Evolutionary conservation across 768 basidiomycete species (phyloP), one percentile per base, ranked within the genome.

Genomic region (Basidioascus undulatus): DNA sequence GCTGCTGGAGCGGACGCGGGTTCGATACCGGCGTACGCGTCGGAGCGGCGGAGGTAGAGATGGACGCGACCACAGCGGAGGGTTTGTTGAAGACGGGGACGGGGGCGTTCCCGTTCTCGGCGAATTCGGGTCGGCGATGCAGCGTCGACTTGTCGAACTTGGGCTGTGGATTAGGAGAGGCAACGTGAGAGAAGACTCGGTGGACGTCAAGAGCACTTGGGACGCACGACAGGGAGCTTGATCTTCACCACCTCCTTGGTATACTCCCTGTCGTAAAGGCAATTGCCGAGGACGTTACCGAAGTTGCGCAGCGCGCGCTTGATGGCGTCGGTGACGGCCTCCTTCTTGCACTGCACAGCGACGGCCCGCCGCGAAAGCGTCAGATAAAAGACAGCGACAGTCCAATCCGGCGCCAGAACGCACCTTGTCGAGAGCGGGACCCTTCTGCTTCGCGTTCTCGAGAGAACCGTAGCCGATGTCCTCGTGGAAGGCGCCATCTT

Each of bases 211-310:
- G n/a, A n/a, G n/a, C n/a, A n/a, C 44, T 12, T 30, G 19, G 19
- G n/a, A 68, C 76, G 43, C 51, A 89, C 86, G 4, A 72, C 71
- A 24, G 69, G 68, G 1, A 81, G 72, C 55, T 82, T 89, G 48
- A 96, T 75, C 60, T 87, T 89, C 31, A 69, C 61, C 8, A 98
- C 65, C 53, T 87, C 78, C 36, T 75, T 68, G 0, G 79, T 68
- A 56, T 83, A 94, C 6, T 67, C 57, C 60, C 89, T 92, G 61
- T 96, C 92, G 52, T 96, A 96, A n/a, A 96, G 59, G 58, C 92
- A 98, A 51, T 92, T 89, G 1, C 92, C 92, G 13, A 96, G 65
- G 3, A 96, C 62, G 55, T 87, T 92, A 31, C 92, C 92, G 54
- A 96, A 98, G 47, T 73, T 82, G 20, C 83, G 67, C 8, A 98